Evolutionary conservation across 345 rosid species (phyloP), one percentile per base, ranked within the genome.

Genomic region (Salix caprea): DNA sequence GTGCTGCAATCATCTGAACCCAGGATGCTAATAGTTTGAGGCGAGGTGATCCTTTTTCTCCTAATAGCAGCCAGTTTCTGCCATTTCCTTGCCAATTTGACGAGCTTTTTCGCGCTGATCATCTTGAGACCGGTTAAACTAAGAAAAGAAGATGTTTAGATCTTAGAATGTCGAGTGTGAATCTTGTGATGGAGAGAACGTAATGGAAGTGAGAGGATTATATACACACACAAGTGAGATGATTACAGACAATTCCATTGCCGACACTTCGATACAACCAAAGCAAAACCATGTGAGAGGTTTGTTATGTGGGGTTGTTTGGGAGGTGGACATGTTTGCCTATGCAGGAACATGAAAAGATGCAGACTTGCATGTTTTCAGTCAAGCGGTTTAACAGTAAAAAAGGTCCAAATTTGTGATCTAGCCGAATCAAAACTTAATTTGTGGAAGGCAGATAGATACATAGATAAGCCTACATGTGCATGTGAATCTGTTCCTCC

Each of bases 1-100:
- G 14, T 15, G 39, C 24, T 46, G 21, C 73, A 70, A 26, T 28
- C 19, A 2, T 68, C 19, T 5, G 8, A 36, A 11, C 13, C 69
- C 21, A 13, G 8, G 52, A 28, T 69, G 1, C 19, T 46, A 15
- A 12, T 3, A 0, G 42, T 34, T 37, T 24, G 69, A 2, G 60
- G 76, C 54, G 18, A 37, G 18, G 69, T 42, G 39, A 64, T 26
- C 21, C 58, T 34, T 16, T 73, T 61, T 64, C 74, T 6, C 30
- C 64, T 36, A 16, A 19, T 42, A 4, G 24, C 69, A 40, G 58
- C 69, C n/a, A 61, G 21, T 32, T 74, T 74, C 60, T 39, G 54
- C 69, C 76, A 40, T 42, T 74, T 28, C 23, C 60, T 74, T 24
- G 68, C 69, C 40, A 56, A 72, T 56, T 54, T 72, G 65, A 19